Evolutionary conservation across 2,329 filamentous ascomycete species (phyloP), one percentile per base, ranked within the genome.

Genomic region (Massarina eburnea): DNA sequence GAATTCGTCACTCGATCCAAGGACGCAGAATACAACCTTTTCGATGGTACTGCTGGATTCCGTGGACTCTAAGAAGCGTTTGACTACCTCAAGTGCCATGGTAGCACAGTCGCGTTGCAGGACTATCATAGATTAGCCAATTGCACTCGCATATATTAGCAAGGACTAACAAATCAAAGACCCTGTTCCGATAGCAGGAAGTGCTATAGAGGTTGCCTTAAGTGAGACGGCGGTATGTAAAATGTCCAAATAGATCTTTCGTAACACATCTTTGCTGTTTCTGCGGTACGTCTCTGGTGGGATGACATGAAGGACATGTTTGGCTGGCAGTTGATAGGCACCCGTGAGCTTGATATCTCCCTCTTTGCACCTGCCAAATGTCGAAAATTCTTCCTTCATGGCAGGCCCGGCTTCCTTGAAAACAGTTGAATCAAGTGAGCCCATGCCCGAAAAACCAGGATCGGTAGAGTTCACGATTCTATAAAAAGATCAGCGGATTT

Each of bases 141-240:
- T 18, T 38, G 17, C 22, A 20, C 12, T 38, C 14, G 9, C 10
- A 14, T 30, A n/a, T n/a, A 38, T 29, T n/a, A 8, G 10, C 9
- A 17, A 37, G 4, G 18, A 21, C 35, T 24, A n/a, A 38, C 35
- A 66, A 7, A 56, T 59, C 3, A 64, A 50, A 50, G 51, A 53
- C 0, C 65, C 67, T 1, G 62, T 67, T 14, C 67, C 66, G 19
- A 70, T 62, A 8, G 58, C 45, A 3, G 67, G 66, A 22, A 70
- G 61, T 1, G 64, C 67, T 10, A 70, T 51, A 1, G 64, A 67
- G 5, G 54, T 56, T 10, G 63, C 63, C 32, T 54, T 46, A 29
- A 69, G 26, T 12, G 52, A 48, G 2, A 48, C 51, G 1, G 66
- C 61, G 14, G 43, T 57, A 10, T 56, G 48, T 5, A 69, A 42